Conservation (phyloP, 768 basidiomycete genomes). For the Leccinum sublutescens region DNA sequence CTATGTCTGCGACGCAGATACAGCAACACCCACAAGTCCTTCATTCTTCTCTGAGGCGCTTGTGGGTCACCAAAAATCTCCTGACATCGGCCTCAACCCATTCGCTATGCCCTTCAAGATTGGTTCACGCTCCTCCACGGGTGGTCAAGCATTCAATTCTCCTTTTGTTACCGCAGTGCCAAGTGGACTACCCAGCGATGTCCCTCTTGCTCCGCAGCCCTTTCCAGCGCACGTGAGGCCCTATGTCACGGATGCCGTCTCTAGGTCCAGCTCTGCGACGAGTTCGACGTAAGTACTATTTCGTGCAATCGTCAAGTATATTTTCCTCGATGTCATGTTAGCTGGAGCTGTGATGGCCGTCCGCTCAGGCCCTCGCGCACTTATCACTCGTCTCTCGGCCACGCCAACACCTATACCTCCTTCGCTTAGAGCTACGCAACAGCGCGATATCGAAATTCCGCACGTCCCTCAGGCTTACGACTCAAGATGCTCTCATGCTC, state of each 20-base stretch:
- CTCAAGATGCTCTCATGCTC: slow-evolving; percentile 23
- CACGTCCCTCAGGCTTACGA: slow-evolving; percentile 3
- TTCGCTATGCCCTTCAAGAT: slow-evolving; percentile 33
- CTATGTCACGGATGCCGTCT: slow-evolving; percentile 24
- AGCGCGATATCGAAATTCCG: slow-evolving; percentile 1
- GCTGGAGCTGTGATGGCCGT: slow-evolving; percentile 32
- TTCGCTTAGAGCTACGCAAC: slow-evolving; percentile 18
- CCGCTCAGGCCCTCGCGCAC: slow-evolving; percentile 15
- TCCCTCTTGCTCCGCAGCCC: slow-evolving; percentile 27
- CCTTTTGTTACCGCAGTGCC: slow-evolving; percentile 5
- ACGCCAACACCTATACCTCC: slow-evolving; percentile 18
- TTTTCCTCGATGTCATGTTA: slow-evolving; percentile 13
- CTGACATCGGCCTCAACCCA: slow-evolving; percentile 31
- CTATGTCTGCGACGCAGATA: slow-evolving; percentile 29
- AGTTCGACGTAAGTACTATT: slow-evolving; percentile 30
- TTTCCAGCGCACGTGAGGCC: slow-evolving; percentile 15
- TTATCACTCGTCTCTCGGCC: slow-evolving; percentile 15
- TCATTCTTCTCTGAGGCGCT: slow-evolving; percentile 13
- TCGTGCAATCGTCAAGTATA: neutral
- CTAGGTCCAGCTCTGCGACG: slow-evolving; percentile 34
- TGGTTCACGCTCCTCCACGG: slow-evolving; percentile 9
- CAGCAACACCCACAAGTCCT: slow-evolving; percentile 3
- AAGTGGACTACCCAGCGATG: slow-evolving; percentile 21
- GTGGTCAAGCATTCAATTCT: slow-evolving; percentile 6
- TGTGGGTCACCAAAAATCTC: slow-evolving; percentile 12